Base-by-base conservation (phyloP, 805 yeast species). In the Saturnispora hagleri region DNA sequence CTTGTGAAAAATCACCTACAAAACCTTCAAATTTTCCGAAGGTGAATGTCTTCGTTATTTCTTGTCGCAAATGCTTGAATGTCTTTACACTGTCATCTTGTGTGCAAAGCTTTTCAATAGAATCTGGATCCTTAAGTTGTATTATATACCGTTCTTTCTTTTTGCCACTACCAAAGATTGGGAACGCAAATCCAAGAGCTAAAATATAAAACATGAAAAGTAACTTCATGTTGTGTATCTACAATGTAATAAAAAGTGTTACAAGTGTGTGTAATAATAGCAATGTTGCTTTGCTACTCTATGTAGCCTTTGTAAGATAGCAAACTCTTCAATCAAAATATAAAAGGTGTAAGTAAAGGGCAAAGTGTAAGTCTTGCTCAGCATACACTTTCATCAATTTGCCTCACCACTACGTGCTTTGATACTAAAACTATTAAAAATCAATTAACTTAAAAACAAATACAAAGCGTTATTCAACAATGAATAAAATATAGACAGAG, bases 1-100 rank as follows among this genome's bases (percentile, higher is more conserved):
- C 77, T 27, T 67, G 63, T 10, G 82, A 70, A 62, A 84, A 79
- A 51, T 74, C 74, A 1, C 89, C 89, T 0, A 83, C 74, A 55
- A 89, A 78, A 0, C 86, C 95, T 56, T 77, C 79, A 61, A 86
- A 84, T 22, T 73, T 74, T 1, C 95, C 95, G 60, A 88, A 80
- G 0, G 85, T 73, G 57, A 80, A 80, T 12, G 77, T 70, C 51
- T 75, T 73, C 12, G 73, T 69, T 27, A 86, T 74, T 42, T 72
- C 65, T 38, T 74, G 69, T 55, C 78, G 63, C 49, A 75, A 66
- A 59, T 79, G 75, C 28, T 76, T 68, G 34, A 68, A 55, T 4
- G 64, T 57, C 44, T 57, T 67, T 9, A 62, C 55, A 33, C 52
- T 54, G 40, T 71, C 62, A 46, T 77, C 80, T 57, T 74, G 74